Conservation (phyloP, 2,329 filamentous ascomycete species). For the Aspergillus intermedius region DNA sequence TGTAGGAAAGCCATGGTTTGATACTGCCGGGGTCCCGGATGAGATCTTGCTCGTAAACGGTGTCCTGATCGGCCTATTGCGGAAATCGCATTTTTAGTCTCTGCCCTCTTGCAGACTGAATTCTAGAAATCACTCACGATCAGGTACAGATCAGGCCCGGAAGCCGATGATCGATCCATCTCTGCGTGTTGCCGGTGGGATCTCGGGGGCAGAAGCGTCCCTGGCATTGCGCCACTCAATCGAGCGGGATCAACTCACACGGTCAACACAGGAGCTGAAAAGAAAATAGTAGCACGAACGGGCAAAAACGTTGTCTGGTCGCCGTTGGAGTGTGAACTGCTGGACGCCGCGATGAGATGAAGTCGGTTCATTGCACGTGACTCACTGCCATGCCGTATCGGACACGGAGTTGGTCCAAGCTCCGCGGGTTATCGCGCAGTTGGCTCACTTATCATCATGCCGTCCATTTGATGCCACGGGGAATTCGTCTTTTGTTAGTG, state of each 20-base stretch:
- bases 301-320: constrained; percentile 20
- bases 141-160: constrained; percentile 40
- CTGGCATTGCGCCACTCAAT: constrained; percentile 44
- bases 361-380: constrained; percentile 24
- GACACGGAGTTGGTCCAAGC: constrained; percentile 15
- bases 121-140: constrained; percentile 31
- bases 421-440: constrained; percentile 15
- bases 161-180: constrained; percentile 37
- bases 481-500: background rate
- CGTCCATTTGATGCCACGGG: constrained; percentile 5
- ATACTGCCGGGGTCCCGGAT: constrained; percentile 76
- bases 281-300: constrained; percentile 19
- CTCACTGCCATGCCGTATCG: constrained; percentile 12
- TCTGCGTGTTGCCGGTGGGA: constrained; percentile 38
- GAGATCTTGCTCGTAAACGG: constrained; percentile 93
- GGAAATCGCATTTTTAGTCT: constrained; percentile 28
- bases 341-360: constrained; percentile 17
- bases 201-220: constrained; percentile 44
- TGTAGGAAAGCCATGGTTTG: constrained; percentile 93
- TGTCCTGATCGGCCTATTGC: constrained; percentile 72
- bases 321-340: constrained; percentile 13
- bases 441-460: constrained; percentile 23
- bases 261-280: constrained; percentile 22
- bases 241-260: constrained; percentile 30
- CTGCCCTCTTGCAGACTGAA: constrained; percentile 15